phyloP scores from a whole-genome alignment of 2,329 filamentous ascomycete species.

The Epicoccum sorghinum region DNA sequence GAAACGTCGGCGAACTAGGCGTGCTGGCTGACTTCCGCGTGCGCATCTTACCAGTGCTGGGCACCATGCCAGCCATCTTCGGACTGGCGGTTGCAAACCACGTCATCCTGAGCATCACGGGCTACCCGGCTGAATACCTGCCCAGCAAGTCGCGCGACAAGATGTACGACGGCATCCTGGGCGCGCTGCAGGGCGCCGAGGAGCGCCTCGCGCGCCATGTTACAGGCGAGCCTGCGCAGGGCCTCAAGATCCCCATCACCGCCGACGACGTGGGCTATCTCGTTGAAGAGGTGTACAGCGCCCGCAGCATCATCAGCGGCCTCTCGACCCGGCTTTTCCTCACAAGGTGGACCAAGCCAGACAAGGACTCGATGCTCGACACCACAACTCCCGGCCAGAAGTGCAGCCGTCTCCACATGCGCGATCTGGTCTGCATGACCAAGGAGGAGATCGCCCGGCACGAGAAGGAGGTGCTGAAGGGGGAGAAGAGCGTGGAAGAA shows the following conservation, averaged over 20 bases:
- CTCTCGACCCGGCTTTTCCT: slow-evolving; percentile 79
- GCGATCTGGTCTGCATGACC: slow-evolving; percentile 86
- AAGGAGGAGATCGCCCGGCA: slow-evolving; percentile 85
- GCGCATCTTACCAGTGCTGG: slow-evolving; percentile 90
- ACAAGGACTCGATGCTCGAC: slow-evolving; percentile 64
- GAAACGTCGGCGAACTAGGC: slow-evolving; percentile 82
- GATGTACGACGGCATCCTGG: slow-evolving; percentile 85
- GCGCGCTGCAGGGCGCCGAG: slow-evolving; percentile 76
- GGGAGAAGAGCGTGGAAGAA: slow-evolving; percentile 69
- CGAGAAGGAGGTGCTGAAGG: slow-evolving; percentile 77
- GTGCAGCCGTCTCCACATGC: slow-evolving; percentile 69
- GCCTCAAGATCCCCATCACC: slow-evolving; percentile 79
- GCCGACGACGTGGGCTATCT: slow-evolving; percentile 84
- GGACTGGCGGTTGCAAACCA: slow-evolving; percentile 92
- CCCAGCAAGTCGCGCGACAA: slow-evolving; percentile 84
- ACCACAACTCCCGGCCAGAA: slow-evolving; percentile 76
- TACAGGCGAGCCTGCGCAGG: slow-evolving; percentile 63
- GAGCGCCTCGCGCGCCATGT: slow-evolving; percentile 71
- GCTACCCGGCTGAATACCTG: slow-evolving; percentile 85
- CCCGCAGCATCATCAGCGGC: slow-evolving; percentile 81
- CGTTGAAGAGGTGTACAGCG: slow-evolving; percentile 85
- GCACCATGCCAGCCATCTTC: slow-evolving; percentile 97
- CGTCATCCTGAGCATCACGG: slow-evolving; percentile 79
- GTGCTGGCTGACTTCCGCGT: slow-evolving; percentile 92
- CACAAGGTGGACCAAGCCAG: slow-evolving; percentile 78